Base-by-base conservation (phyloP, 352 stramenopile species). In the Phytopythium vexans region DNA sequence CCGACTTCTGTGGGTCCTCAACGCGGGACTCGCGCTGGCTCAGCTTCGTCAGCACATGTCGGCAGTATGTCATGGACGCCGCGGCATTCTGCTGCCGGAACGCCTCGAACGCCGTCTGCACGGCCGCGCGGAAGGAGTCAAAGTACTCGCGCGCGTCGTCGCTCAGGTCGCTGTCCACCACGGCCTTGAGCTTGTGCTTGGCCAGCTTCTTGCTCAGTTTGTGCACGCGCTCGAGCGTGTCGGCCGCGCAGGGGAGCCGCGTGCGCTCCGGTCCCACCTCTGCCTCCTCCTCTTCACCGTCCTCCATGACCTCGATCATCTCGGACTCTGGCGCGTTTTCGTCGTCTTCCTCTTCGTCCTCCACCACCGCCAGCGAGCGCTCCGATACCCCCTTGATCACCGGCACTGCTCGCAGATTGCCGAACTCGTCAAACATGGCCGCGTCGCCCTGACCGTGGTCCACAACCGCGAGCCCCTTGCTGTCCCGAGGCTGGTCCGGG, bases 21-120 rank as follows among this genome's bases (percentile, higher is more conserved):
- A 37, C 27, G 35, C 72, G 46, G 16, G 64, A 41, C 10, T 59
- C 60, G 41, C 83, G 33, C 4, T 49, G 56, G 49, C 62, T 75
- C 21, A 92, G 45, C 48, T 68, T 58, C 6, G 69, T 55, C 27
- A 94, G 68, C 21, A 92, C 55, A 40, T 89, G 69, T 4, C 82
- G 64, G 49, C 85, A 94, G 55, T 92, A 94, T 0, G 78, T 54
- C 85, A 94, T 94, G 4, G 85, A 94, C 14, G 82, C 85, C 4
- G 75, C 80, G 8, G 80, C 80, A 55, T 94, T 94, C 40, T 91
- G 77, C 57, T 92, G 81, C 39, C 71, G 66, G 56, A 78, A 91
- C 14, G 71, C 59, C 37, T 81, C 73, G 3, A 85, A 78, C 31
- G 79, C 58, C 1, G 58, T 55, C 21, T 54, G 55, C 8, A 89